These are phyloP conservation scores for Gloeophyllum trabeum DNA, from an alignment of 768 basidiomycete species.

Conservation along the genomic window DNA sequence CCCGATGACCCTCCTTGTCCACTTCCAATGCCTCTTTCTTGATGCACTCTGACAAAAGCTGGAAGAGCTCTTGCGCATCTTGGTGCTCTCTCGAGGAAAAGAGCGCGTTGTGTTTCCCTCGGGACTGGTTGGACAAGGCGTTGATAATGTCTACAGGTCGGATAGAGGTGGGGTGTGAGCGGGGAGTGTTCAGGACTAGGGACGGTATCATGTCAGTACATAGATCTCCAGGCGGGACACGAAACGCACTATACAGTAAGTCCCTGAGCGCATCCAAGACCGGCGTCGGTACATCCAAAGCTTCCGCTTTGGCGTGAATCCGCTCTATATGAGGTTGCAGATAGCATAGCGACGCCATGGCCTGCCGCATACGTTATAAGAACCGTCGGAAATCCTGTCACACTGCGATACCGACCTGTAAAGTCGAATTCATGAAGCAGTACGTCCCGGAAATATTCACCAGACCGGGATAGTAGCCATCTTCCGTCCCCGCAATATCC, in stretches of 20 bases:
- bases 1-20: constrained; percentile 56
- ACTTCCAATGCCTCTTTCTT: constrained; percentile 75
- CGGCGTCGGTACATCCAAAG: constrained; percentile 73
- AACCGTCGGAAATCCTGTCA: neutral
- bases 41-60: constrained; percentile 82
- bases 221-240: neutral
- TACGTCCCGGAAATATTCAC: constrained; percentile 95
- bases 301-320: constrained; percentile 68
- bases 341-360: constrained; percentile 78
- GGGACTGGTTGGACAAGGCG: constrained; percentile 46
- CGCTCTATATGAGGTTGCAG: constrained; percentile 71
- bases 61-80: constrained; percentile 97
- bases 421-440: constrained; percentile 95
- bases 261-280: constrained; percentile 74
- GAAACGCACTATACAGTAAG: constrained; percentile 49
- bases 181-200: constrained; percentile 57
- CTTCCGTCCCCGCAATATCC: no score
- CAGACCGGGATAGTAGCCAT: constrained; percentile 84
- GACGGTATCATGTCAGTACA: constrained; percentile 2
- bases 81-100: constrained; percentile 91
- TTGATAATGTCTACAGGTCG: constrained; percentile 66
- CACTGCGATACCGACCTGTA: constrained; percentile 44
- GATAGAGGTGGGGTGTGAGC: constrained; percentile 43
- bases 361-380: constrained; percentile 32
- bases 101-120: constrained; percentile 46